Conservation (phyloP, 768 basidiomycete genomes). For the Serendipita sp. region DNA sequence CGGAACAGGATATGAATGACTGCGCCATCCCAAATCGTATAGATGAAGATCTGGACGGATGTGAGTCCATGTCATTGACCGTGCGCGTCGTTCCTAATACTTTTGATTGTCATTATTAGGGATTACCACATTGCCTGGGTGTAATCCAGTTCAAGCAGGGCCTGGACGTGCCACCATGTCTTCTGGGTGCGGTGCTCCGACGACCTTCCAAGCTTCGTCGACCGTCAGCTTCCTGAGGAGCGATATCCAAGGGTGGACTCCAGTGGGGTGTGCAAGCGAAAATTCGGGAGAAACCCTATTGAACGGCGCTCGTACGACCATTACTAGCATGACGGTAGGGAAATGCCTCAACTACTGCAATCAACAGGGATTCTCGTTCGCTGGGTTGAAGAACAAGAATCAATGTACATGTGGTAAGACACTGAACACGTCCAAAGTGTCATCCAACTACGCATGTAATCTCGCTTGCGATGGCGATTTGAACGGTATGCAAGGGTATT, state of each 20-base stretch:
- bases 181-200: constrained; percentile 8
- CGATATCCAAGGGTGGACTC: constrained; percentile 8
- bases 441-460: constrained; percentile 10
- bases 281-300: constrained; percentile 4
- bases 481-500: background rate
- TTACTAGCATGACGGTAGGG: constrained; percentile 8
- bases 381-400: constrained; percentile 9
- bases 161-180: background rate
- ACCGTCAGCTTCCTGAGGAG: constrained; percentile 7
- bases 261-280: constrained; percentile 8
- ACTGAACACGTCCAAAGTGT: constrained; percentile 9
- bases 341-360: constrained; percentile 12
- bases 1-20: constrained; percentile 10
- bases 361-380: constrained; percentile 4
- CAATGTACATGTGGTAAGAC: constrained; percentile 9
- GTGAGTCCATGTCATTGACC: background rate
- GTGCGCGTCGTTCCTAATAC: background rate
- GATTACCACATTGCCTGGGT: background rate
- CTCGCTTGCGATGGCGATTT: constrained; percentile 9
- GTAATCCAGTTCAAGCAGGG: constrained; percentile 4
- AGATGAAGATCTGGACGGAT: constrained; percentile 8
- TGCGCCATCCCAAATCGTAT: constrained; percentile 8
- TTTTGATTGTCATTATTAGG: background rate
- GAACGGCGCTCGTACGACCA: background rate
- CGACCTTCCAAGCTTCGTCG: background rate